These are phyloP conservation scores for Physocladia obscura DNA, from an alignment of 192 early-diverging fungal species.

Conservation along the genomic window DNA sequence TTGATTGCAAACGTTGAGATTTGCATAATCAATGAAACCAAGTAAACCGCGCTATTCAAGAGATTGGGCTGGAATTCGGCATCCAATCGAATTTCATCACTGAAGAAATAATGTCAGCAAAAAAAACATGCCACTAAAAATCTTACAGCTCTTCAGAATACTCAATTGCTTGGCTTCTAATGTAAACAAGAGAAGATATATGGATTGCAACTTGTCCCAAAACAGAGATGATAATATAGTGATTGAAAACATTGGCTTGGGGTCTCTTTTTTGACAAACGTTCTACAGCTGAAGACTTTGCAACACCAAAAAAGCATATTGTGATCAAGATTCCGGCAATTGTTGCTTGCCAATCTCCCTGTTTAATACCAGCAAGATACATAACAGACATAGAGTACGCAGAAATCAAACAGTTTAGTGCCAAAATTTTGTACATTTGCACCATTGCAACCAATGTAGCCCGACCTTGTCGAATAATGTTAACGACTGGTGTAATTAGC, in stretches of 20 bases:
- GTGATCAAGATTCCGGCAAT: slow-evolving; percentile 96
- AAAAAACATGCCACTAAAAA: no score
- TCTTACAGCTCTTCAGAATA: slow-evolving; percentile 50
- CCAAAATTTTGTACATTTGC: slow-evolving; percentile 99
- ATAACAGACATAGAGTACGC: slow-evolving; percentile 96
- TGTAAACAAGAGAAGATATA: slow-evolving; percentile 81
- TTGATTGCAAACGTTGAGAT: slow-evolving; percentile 99
- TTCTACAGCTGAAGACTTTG: slow-evolving; percentile 86
- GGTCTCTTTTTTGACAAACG: slow-evolving; percentile 89
- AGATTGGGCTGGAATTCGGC: slow-evolving; percentile 91
- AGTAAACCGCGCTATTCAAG: slow-evolving; percentile 93
- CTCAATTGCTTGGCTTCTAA: slow-evolving; percentile 50
- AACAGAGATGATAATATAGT: slow-evolving; percentile 94
- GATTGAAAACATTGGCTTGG: slow-evolving; percentile 92
- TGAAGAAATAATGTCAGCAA: no score
- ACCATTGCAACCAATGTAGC: slow-evolving; percentile 96
- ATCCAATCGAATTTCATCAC: slow-evolving; percentile 81
- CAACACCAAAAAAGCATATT: slow-evolving; percentile 99
- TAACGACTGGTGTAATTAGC: slow-evolving; percentile 60
- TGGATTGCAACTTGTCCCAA: slow-evolving; percentile 94
- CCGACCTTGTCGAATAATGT: slow-evolving; percentile 95
- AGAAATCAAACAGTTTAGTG: slow-evolving; percentile 93
- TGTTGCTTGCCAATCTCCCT: slow-evolving; percentile 93
- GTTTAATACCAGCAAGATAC: slow-evolving; percentile 89
- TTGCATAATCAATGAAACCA: slow-evolving; percentile 96